Evolutionary conservation across 176 grass and related monocot genomes (phyloP), one percentile per base, ranked within the genome.

Genomic region (Oryza australiensis): DNA sequence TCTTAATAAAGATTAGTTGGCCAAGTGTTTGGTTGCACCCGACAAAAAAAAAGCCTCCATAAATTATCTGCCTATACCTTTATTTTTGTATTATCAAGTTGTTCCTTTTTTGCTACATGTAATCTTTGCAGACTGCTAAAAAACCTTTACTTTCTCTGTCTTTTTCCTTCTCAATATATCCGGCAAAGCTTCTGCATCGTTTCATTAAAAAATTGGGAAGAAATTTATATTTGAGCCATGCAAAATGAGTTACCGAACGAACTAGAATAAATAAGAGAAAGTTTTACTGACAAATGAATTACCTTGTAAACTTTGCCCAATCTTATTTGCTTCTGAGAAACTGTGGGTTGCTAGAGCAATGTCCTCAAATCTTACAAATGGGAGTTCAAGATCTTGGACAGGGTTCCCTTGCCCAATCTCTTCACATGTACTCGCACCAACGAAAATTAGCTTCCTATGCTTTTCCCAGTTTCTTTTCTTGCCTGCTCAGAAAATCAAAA

Each of bases 241-340:
- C 5, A 8, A 42, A 12, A 42, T 42, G 41, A 42, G 2, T 55
- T 55, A 49, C 4, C 18, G 46, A 49, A 49, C 18, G 7, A 48
- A 12, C 14, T 3, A 15, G 13, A 48, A 46, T 20, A 53, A 55
- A 55, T 20, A 16, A 18, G 16, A 9, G 5, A 1, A 22, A 22
- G 49, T 29, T 76, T 45, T 13, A 62, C 1, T 66, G 4, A n/a
- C 0, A 23, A 20, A 5, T 42, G 3, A 55, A 20, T 20, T 55
- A 55, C 16, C 49, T 71, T 83, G 30, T 77, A 87, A 28, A 87
- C 78, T 45, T 73, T 73, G 62, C 24, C 85, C 78, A 32, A 87
- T 38, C 32, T 48, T 51, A 75, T 12, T 53, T 74, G 45, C 16
- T 74, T 74, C 46, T 3, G 64, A 77, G 73, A 88, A 88, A 45